Percentiles rank a stretch among this genome's conserved stretches.
Evolutionary conservation across 768 basidiomycete species (phyloP).

Genomic region (Xerocomellus chrysenteron): DNA sequence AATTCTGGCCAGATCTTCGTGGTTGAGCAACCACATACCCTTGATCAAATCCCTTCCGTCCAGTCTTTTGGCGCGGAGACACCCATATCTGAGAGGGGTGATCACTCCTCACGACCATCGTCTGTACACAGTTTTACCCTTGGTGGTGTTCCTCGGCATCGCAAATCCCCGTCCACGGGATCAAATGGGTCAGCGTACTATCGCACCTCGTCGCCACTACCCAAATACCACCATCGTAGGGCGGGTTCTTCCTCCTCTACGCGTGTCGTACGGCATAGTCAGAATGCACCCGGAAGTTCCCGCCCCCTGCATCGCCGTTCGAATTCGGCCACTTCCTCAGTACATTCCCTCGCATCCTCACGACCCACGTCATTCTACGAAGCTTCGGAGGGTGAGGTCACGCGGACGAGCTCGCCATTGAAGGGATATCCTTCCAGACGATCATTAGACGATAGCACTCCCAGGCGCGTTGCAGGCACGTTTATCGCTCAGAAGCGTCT

Average conservation of each 20-base stretch:
- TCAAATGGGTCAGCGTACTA: conserved; percentile 66
- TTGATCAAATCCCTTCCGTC: conserved; percentile 55
- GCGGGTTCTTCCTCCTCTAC: conserved; percentile 83
- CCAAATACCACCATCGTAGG: conserved; percentile 71
- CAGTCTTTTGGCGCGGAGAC: conserved; percentile 79
- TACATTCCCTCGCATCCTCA: conserved; percentile 73
- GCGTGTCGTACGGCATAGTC: conserved; percentile 68
- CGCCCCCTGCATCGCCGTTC: conserved; percentile 64
- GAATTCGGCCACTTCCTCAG: conserved; percentile 75
- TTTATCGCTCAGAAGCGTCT: conserved; percentile 82
- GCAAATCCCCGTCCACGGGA: conserved; percentile 74
- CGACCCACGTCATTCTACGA: conserved; percentile 79
- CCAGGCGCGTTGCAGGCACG: conserved; percentile 47
- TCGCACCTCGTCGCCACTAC: conserved; percentile 76
- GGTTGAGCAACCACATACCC: conserved; percentile 56
- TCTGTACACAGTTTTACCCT: conserved; percentile 79
- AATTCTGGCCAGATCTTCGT: conserved; percentile 46
- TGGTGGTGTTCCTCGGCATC: conserved; percentile 52
- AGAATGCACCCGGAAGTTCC: conserved; percentile 35
- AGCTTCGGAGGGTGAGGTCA: conserved; percentile 63
- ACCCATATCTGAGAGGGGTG: conserved; percentile 83
- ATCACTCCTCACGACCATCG: conserved; percentile 75
- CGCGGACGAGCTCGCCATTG: conserved; percentile 65
- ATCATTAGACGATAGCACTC: conserved; percentile 47
- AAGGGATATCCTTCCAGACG: conserved; percentile 47